Percentiles rank a stretch among this genome's conserved stretches.
These are phyloP conservation scores for Sinapis alba DNA, from an alignment of 441 rosid genomes.

Conservation along the genomic window DNA sequence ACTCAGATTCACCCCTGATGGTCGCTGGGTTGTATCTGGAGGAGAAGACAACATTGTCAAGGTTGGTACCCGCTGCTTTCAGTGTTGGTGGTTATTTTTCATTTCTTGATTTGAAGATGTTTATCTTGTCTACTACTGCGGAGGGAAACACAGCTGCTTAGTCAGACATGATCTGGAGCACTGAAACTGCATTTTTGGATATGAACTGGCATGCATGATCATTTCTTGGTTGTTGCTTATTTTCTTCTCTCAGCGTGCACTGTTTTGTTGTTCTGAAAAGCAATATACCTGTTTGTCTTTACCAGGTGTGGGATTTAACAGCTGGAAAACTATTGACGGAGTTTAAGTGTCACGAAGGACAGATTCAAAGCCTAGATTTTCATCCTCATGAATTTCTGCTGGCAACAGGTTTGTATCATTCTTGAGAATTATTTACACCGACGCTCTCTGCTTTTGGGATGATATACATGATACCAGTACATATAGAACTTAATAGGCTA, in stretches of 20 bases:
- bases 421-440: not conserved
- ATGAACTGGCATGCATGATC: too few species aligned
- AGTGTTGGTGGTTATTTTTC: slow-evolving; percentile 35
- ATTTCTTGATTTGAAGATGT: slow-evolving; percentile 65
- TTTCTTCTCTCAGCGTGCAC: not conserved
- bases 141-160: not conserved
- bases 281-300: not conserved
- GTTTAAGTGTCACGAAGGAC: slow-evolving; percentile 91
- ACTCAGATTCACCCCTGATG: slow-evolving; percentile 97
- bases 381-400: slow-evolving; percentile 94
- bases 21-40: slow-evolving; percentile 99
- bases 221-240: not conserved
- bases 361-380: slow-evolving; percentile 88
- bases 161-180: slow-evolving; percentile 1
- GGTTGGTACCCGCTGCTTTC: slow-evolving; percentile 52
- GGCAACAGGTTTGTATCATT: slow-evolving; percentile 74
- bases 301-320: slow-evolving; percentile 95
- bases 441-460: not conserved
- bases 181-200: slow-evolving; percentile 64
- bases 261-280: not conserved
- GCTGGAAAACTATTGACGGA: slow-evolving; percentile 95
- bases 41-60: slow-evolving; percentile 97
- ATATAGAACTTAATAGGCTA: not conserved
- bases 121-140: slow-evolving; percentile 30
- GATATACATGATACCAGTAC: not conserved